Base-by-base conservation (phyloP, 345 rosid species). In the Syzygium grande region DNA sequence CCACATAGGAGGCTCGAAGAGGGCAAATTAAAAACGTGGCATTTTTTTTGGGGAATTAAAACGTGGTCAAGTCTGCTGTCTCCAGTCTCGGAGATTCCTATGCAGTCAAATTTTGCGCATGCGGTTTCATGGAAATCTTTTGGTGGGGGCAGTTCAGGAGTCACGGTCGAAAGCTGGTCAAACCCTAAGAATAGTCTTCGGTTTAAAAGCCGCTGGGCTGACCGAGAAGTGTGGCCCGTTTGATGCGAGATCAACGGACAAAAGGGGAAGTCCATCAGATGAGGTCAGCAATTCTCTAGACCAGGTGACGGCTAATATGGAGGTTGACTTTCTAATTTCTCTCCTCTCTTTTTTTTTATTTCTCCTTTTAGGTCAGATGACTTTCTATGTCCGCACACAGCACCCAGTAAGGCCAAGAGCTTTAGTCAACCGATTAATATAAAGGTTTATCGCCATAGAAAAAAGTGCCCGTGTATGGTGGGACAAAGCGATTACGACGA, bases 51-150 rank as follows among this genome's bases (percentile, higher is more conserved):
- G 25, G 43, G 17, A 30, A 29, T 0, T 4, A 16, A 65, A 73
- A 19, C 55, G 88, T 83, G 93, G 88, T 90, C 90, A 89, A 88
- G 11, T 25, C 41, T 86, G 86, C 56, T 56, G 63, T 52, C 52
- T 23, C 17, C n/a, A 87, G 84, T 38, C 27, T 29, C 0, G 61
- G 52, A 86, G 78, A 84, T 46, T 87, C 54, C 79, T 51, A 41
- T 11, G 11, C 55, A 85, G 90, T 89, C 90, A 88, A 85, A 53
- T 1, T 6, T 54, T 10, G 51, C 46, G 79, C 10, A 29, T 85
- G 86, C 6, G 14, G 80, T 34, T 73, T 23, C 43, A 10, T 19
- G 5, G 80, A 73, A 73, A 34, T 19, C 13, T 19, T 73, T 59
- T 11, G 29, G 2, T 2, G 27, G 85, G 56, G 38, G 54, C 11